Conservation (phyloP, 306 rosid genomes). For the Vigna unguiculata region DNA sequence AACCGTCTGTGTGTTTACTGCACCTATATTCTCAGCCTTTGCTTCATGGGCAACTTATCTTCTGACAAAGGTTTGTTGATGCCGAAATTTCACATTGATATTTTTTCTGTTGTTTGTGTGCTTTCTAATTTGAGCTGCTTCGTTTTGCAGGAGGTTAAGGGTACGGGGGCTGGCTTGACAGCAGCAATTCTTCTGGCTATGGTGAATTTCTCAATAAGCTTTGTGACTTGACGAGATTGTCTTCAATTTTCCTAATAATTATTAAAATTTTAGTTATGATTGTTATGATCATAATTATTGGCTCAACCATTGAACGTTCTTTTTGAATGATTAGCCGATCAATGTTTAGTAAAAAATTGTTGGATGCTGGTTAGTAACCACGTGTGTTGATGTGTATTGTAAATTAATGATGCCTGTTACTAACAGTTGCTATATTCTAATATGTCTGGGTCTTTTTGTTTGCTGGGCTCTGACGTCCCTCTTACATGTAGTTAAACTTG, state of each 20-base stretch:
- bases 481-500: constrained; percentile 23
- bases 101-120: constrained; percentile 16
- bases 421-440: constrained; percentile 26
- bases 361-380: constrained; percentile 2
- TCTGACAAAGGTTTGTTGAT: constrained; percentile 77
- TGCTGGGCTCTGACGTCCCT: constrained; percentile 12
- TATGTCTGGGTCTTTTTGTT: constrained; percentile 1
- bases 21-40: constrained; percentile 96
- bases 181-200: constrained; percentile 93
- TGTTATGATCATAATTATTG: constrained; percentile 22
- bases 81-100: constrained; percentile 12
- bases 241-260: constrained; percentile 14
- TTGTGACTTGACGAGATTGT: constrained; percentile 38
- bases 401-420: constrained; percentile 6
- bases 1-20: constrained; percentile 98
- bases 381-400: constrained; percentile 14
- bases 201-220: constrained; percentile 62
- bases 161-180: constrained; percentile 95
- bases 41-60: constrained; percentile 97
- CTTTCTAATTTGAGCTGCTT: constrained; percentile 42
- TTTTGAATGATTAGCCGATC: constrained; percentile 17
- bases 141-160: constrained; percentile 86
- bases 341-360: background rate
- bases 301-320: constrained; percentile 6
- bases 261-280: constrained; percentile 32